Evolutionary conservation across 2,329 filamentous ascomycete genomes (phyloP), one percentile per base, ranked within the genome.

Genomic region (Apiospora marii): DNA sequence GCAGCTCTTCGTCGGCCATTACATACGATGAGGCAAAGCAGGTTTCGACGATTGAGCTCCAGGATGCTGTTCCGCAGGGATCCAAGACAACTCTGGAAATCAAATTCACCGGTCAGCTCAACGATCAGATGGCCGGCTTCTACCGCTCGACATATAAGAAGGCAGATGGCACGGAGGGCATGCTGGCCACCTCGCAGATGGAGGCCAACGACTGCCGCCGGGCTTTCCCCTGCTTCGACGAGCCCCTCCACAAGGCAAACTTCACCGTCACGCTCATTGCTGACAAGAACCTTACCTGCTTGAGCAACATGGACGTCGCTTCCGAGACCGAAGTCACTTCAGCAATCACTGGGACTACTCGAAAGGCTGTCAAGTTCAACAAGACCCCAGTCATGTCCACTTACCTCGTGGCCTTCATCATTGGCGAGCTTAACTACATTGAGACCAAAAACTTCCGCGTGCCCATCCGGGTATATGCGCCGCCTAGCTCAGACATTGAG

Each of bases 51-150:
- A 88, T 98, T 81, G 90, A 90, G 76, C 95, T 98, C 80, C 88
- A 91, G 76, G 88, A 95, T 81, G 88, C 87, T 67, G 86, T 98
- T 74, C 83, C 90, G 30, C 92, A 93, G 74, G 94, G 93, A 34
- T 88, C 89, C 79, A 95, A 95, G 86, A 94, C 93, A 27, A 91
- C 92, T 83, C 84, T 97, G 74, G 91, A 92, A 79, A 90, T 95
- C 78, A 92, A 89, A 77, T 97, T 95, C 84, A 92, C 90, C 16
- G 94, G 94, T 70, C 89, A 88, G 71, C 85, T 97, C 75, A 97
- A 97, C 82, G 93, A 96, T 83, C 95, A 95, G 85, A 97, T 98
- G 94, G 95, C 95, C 68, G 96, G 96, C 68, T 98, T 98, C 89
- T 98, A 98, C 85, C 91, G 96, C 73, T 98, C 95, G 1, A 97